Evolutionary conservation across 352 stramenopile genomes (phyloP), one percentile per base, ranked within the genome.

Genomic region (Pythium chondricola): DNA sequence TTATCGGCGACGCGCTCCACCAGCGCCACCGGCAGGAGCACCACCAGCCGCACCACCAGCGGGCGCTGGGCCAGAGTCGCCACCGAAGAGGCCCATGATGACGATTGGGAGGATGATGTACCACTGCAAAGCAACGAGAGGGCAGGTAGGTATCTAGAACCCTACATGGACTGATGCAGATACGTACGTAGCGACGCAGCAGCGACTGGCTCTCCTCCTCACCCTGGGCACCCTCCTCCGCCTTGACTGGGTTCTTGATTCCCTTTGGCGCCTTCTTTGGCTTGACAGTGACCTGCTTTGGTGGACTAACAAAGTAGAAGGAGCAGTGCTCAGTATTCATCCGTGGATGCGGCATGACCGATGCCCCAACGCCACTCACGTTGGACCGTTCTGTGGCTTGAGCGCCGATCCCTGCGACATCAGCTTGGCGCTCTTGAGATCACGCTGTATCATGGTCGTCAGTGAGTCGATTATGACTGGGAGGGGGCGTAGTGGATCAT

Each of bases 31-130:
- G 21, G 61, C 67, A 35, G 53, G 70, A 32, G 71, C 53, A 38
- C 69, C 57, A n/a, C 72, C 43, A 1, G 49, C 22, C 7, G 65
- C 59, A 18, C 65, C 74, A 35, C 65, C 65, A 6, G 51, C 33
- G 6, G 57, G 22, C 2, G 26, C 55, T 20, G 53, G 54, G 17
- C 17, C 53, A 0, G 39, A 6, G 41, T 85, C 69, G 14, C 66
- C 63, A 27, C 81, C 72, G 27, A 87, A 78, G 22, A 93, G 48
- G 39, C 78, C 88, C 59, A 93, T 79, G 38, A 89, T 51, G 40
- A 90, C 59, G 26, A 93, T 67, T 18, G 81, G 81, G 16, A 93
- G 57, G 55, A 93, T 83, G 45, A 93, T 68, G 63, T 93, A 93
- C 81, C 81, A 93, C 81, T 92, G 40, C 40, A 61, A 50, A 39